phyloP scores from a whole-genome alignment of 495 filamentous ascomycete genomes.

The Wilcoxina mikolae region DNA sequence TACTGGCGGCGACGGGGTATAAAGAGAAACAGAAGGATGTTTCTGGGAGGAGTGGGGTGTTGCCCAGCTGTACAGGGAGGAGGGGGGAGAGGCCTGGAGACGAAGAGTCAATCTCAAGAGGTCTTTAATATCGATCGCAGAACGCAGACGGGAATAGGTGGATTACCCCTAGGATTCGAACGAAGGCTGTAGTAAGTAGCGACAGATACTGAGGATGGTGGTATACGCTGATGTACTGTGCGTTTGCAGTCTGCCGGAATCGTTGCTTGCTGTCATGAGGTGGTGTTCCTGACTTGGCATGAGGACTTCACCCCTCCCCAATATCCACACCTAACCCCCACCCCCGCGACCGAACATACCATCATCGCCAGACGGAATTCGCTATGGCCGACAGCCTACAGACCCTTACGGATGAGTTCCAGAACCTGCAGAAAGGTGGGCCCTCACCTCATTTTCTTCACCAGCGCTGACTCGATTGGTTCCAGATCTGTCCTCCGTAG shows the following conservation, averaged over 20 bases:
- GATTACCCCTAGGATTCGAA: no score
- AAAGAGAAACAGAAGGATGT: background rate
- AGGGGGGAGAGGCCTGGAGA: background rate
- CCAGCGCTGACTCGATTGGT: background rate
- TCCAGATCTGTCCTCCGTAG: constrained; percentile 60
- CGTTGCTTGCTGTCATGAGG: no score
- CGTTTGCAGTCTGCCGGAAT: no score
- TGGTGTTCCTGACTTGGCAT: no score
- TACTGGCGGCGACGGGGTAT: background rate
- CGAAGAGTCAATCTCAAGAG: no score
- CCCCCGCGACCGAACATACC: background rate
- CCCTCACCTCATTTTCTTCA: constrained; percentile 2
- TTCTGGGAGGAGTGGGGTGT: background rate
- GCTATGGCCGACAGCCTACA: constrained; percentile 36
- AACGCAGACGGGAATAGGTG: no score
- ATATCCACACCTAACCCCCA: constrained; percentile 5
- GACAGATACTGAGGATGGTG: no score
- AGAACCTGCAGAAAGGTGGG: constrained; percentile 65
- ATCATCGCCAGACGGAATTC: background rate
- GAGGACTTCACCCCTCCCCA: no score
- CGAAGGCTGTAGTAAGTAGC: no score
- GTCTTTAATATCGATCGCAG: no score
- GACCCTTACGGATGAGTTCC: constrained; percentile 70
- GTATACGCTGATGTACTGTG: no score
- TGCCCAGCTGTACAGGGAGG: background rate